phyloP scores from a whole-genome alignment of 305 asterid species.

The Fraxinus velutina region DNA sequence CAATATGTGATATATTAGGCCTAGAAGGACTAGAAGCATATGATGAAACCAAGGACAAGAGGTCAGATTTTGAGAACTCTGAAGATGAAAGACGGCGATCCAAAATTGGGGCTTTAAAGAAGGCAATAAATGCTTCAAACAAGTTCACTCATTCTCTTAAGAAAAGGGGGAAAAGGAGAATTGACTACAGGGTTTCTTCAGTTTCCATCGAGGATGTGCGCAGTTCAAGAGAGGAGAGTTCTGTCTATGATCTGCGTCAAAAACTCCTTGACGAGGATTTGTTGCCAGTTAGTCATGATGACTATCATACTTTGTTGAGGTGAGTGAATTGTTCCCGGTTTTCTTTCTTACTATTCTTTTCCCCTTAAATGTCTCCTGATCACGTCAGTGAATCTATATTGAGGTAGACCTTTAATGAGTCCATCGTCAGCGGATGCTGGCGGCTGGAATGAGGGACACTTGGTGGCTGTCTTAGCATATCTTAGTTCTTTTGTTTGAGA shows the following conservation, averaged over 20 bases:
- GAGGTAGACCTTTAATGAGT: neutral
- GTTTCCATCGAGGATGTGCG: conserved; percentile 83
- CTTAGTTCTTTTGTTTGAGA: neutral
- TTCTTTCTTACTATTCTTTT: neutral
- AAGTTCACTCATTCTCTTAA: conserved; percentile 81
- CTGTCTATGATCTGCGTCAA: conserved; percentile 72
- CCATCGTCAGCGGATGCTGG: neutral
- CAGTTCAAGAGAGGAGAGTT: conserved; percentile 76
- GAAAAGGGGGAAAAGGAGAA: conserved; percentile 79
- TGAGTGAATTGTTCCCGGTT: conserved; percentile 22
- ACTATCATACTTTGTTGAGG: conserved; percentile 87
- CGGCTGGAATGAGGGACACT: neutral
- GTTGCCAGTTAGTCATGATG: conserved; percentile 81
- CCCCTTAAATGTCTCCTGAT: neutral
- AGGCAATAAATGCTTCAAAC: conserved; percentile 83
- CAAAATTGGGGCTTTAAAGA: conserved; percentile 65
- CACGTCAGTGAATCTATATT: neutral
- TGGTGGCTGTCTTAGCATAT: neutral
- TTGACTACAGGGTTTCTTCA: conserved; percentile 74
- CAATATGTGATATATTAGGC: conserved; percentile 20
- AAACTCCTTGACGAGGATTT: conserved; percentile 58
- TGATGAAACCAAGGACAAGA: conserved; percentile 75
- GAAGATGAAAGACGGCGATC: conserved; percentile 83
- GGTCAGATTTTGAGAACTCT: conserved; percentile 66
- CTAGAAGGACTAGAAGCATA: conserved; percentile 52